Evolutionary conservation across 148 eudicot species (phyloP).

Genomic region (Fagopyrum homotropicum): DNA sequence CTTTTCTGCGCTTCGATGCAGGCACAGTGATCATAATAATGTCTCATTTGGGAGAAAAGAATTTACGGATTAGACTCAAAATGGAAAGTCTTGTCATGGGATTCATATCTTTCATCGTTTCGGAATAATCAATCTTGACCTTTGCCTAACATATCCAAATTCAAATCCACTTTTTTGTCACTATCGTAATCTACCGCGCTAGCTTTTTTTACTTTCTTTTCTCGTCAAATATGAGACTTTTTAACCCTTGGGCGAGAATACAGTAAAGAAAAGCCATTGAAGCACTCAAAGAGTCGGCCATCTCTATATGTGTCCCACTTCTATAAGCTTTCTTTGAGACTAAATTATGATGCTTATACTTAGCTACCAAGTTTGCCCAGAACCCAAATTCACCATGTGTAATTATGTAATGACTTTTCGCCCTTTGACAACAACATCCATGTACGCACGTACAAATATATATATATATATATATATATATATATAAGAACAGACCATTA

Average conservation of each 20-base stretch:
- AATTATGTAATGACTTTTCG: background rate
- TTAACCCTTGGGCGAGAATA: background rate
- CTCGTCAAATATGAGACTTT: background rate
- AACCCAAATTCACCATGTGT: background rate
- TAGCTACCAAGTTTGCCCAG: conserved; percentile 2
- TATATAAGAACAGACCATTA: background rate
- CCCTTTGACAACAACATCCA: background rate
- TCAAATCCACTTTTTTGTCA: background rate
- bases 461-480: background rate
- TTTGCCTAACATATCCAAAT: conserved; percentile 8
- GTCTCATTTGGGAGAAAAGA: background rate
- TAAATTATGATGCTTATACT: background rate
- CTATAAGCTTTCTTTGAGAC: background rate
- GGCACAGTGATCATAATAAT: background rate
- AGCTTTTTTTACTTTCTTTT: background rate
- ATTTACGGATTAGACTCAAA: background rate
- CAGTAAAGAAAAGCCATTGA: background rate
- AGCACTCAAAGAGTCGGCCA: background rate
- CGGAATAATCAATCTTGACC: background rate
- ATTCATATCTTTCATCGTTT: background rate
- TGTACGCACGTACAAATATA: background rate
- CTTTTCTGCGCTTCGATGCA: background rate
- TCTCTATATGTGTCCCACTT: background rate
- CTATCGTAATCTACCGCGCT: background rate
- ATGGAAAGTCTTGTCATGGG: conserved; percentile 2